Evolutionary conservation across 2,329 filamentous ascomycete genomes (phyloP).

Genomic region (Pseudocercospora fuligena): DNA sequence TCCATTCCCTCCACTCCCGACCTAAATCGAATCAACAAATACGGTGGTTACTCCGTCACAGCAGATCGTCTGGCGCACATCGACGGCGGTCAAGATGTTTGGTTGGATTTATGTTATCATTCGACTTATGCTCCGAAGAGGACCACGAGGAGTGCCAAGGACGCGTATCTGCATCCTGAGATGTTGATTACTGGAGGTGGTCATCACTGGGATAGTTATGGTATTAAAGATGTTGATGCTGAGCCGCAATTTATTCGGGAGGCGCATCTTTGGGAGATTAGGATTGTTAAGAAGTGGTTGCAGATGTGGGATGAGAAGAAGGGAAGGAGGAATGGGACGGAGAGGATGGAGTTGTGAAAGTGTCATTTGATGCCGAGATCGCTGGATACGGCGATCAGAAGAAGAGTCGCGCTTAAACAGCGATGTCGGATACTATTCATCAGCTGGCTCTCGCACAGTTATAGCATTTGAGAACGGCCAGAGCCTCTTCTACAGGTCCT

Average conservation of each 20-base stretch:
- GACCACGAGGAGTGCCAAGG: constrained; percentile 22
- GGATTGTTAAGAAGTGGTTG: constrained; percentile 71
- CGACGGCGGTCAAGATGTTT: constrained; percentile 59
- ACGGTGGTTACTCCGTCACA: constrained; percentile 54
- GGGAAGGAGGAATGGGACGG: constrained; percentile 2
- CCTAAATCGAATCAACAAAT: constrained; percentile 50
- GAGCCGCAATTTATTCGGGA: constrained; percentile 61
- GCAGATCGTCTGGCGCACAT: constrained; percentile 57
- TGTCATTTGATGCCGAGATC: too few species aligned
- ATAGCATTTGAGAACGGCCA: too few species aligned
- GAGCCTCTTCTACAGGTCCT: too few species aligned
- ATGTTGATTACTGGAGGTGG: constrained; percentile 57
- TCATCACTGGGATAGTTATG: constrained; percentile 48
- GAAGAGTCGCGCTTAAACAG: too few species aligned
- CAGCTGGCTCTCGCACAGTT: too few species aligned
- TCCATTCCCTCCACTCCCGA: constrained; percentile 52
- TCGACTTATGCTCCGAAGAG: constrained; percentile 46
- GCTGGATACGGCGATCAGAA: too few species aligned
- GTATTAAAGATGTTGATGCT: constrained; percentile 63
- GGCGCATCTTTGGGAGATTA: constrained; percentile 63
- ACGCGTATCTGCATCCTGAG: constrained; percentile 53
- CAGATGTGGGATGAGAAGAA: constrained; percentile 33
- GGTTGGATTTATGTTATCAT: constrained; percentile 59
- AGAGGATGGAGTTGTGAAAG: background rate
- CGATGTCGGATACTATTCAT: too few species aligned